A percentile compares a stretch with the other conserved stretches of the same genome.
These are phyloP conservation scores for Fagus sylvatica DNA, from an alignment of 306 rosid species.

Conservation along the genomic window DNA sequence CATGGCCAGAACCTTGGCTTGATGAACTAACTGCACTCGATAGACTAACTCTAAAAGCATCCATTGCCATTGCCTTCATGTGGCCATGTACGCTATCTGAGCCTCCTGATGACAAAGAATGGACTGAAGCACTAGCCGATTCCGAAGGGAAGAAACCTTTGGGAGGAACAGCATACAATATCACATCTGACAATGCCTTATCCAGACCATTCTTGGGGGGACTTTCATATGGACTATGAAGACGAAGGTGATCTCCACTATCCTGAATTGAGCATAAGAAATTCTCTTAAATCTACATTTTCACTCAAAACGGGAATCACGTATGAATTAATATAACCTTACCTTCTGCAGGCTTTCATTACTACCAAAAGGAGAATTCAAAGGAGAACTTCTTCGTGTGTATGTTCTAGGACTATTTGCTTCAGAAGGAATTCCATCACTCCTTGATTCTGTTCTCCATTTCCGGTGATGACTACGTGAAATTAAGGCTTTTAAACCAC, in stretches of 20 bases:
- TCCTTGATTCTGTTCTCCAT: conserved; percentile 98
- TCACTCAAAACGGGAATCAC: conserved; percentile 18
- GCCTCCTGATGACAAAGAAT: conserved; percentile 96
- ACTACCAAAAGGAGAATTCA: conserved; percentile 93
- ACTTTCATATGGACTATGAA: conserved; percentile 93
- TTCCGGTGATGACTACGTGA: conserved; percentile 80
- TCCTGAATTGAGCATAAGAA: conserved; percentile 61
- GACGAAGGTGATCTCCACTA: conserved; percentile 82
- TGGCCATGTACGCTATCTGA: conserved; percentile 93
- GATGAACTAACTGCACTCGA: conserved; percentile 99
- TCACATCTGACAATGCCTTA: conserved; percentile 84
- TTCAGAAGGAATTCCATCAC: conserved; percentile 95
- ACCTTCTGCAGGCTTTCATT: conserved; percentile 96
- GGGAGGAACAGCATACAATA: conserved; percentile 75
- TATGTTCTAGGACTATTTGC: conserved; percentile 96
- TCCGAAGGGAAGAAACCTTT: conserved; percentile 91
- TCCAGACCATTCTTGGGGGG: conserved; percentile 95
- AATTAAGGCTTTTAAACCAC: conserved; percentile 94
- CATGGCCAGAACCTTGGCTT: conserved; percentile 99
- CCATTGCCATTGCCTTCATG: conserved; percentile 86
- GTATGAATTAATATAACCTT: conserved; percentile 19
- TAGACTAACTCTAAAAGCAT: conserved; percentile 95
- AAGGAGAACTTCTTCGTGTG: conserved; percentile 94
- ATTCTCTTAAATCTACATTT: conserved; percentile 21
- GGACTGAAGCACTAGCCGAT: conserved; percentile 91